phyloP scores from a whole-genome alignment of 2,329 filamentous ascomycete genomes.

The Verticillium nonalfalfae region DNA sequence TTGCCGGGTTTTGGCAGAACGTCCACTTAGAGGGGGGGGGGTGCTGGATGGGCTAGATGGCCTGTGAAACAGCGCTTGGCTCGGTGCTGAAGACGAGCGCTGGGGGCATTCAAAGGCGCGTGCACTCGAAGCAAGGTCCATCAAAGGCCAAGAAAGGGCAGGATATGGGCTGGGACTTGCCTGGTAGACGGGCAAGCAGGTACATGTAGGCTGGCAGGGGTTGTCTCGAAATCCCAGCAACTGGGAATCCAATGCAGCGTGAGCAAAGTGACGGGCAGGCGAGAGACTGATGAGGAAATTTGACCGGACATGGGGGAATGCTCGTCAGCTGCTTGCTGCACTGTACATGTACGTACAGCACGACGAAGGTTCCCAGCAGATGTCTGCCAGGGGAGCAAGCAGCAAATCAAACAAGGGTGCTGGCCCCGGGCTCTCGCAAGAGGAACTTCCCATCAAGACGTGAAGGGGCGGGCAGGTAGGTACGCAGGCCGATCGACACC shows the following conservation, averaged over 20 bases:
- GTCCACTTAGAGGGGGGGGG: neutral
- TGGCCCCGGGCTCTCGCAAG: neutral
- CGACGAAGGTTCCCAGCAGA: too few relatives aligned
- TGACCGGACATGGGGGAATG: conserved; percentile 6
- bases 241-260: conserved; percentile 4
- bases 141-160: neutral
- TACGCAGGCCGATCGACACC: neutral
- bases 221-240: neutral
- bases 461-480: neutral
- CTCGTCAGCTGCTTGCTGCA: conserved; percentile 1
- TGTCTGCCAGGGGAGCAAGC: neutral
- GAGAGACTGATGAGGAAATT: conserved; percentile 1
- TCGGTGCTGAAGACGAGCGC: neutral
- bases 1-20: conserved; percentile 6
- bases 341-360: neutral
- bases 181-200: neutral
- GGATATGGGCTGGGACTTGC: neutral
- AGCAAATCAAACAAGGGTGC: neutral
- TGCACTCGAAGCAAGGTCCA: neutral
- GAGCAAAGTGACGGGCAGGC: conserved; percentile 7
- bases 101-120: neutral
- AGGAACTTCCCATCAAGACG: neutral
- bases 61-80: neutral
- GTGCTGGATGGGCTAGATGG: neutral
- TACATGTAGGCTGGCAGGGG: too few relatives aligned